A percentile compares a stretch with the other conserved stretches of the same genome.
Conservation (phyloP, 2,329 filamentous ascomycete species). For the Dendrostoma leiphaemia region DNA sequence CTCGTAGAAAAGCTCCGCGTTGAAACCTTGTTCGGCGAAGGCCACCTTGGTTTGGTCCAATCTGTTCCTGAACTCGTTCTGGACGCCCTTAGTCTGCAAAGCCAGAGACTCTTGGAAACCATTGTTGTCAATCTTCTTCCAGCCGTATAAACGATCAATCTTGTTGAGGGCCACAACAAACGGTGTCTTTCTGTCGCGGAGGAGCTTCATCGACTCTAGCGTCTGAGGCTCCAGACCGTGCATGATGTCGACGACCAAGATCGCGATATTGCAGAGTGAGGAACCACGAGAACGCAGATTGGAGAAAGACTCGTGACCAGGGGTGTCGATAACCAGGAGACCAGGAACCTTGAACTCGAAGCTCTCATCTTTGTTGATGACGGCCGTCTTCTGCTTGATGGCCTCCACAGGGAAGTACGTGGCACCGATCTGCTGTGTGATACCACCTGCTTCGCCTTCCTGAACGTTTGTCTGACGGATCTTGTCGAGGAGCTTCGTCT, state of each 20-base stretch:
- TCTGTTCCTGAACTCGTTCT: slow-evolving; percentile 91
- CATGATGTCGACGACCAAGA: slow-evolving; percentile 99
- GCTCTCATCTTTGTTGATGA: slow-evolving; percentile 84
- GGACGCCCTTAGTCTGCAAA: slow-evolving; percentile 87
- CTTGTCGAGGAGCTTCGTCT: slow-evolving; percentile 99
- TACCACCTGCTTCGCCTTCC: slow-evolving; percentile 98
- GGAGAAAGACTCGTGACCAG: slow-evolving; percentile 99
- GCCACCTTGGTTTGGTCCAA: slow-evolving; percentile 89
- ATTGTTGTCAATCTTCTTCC: slow-evolving; percentile 99
- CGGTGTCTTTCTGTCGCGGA: slow-evolving; percentile 90
- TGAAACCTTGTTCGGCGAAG: slow-evolving; percentile 96
- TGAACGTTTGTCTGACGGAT: slow-evolving; percentile 98
- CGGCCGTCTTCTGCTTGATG: slow-evolving; percentile 85
- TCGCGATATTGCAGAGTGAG: slow-evolving; percentile 98
- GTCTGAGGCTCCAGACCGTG: slow-evolving; percentile 98
- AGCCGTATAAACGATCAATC: slow-evolving; percentile 98
- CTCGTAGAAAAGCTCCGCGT: slow-evolving; percentile 93
- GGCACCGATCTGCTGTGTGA: slow-evolving; percentile 98
- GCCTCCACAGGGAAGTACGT: slow-evolving; percentile 98
- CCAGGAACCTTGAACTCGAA: slow-evolving; percentile 98
- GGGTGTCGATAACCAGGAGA: slow-evolving; percentile 94
- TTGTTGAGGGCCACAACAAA: slow-evolving; percentile 99
- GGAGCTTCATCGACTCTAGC: slow-evolving; percentile 91
- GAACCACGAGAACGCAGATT: slow-evolving; percentile 96
- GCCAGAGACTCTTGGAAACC: slow-evolving; percentile 91